These are phyloP conservation scores for Peronosclerospora sorghi DNA, from an alignment of 352 stramenopile species.

Conservation along the genomic window DNA sequence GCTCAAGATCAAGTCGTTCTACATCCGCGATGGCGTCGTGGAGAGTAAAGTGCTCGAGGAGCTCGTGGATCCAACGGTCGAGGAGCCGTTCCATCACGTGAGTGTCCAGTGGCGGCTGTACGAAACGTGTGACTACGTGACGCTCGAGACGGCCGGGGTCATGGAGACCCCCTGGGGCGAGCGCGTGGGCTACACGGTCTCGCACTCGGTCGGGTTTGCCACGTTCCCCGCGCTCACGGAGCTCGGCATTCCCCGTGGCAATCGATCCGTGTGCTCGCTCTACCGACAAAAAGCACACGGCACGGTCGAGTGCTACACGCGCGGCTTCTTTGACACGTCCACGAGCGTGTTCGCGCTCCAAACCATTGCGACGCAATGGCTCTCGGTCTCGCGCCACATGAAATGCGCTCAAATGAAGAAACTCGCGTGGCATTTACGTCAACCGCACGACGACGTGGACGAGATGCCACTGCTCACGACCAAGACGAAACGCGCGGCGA, in stretches of 20 bases:
- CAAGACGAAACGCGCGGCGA: slow-evolving; percentile 1
- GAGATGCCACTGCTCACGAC: slow-evolving; percentile 7
- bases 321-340: slow-evolving; percentile 38
- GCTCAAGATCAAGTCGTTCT: slow-evolving; percentile 42
- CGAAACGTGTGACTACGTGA: slow-evolving; percentile 43
- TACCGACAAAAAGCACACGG: slow-evolving; percentile 31
- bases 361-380: slow-evolving; percentile 24
- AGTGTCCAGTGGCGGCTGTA: slow-evolving; percentile 44
- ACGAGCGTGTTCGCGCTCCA: slow-evolving; percentile 30
- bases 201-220: slow-evolving; percentile 46
- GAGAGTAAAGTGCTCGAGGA: slow-evolving; percentile 42
- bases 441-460: slow-evolving; percentile 9
- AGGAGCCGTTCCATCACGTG: slow-evolving; percentile 36
- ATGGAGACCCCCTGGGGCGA: slow-evolving; percentile 20
- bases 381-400: slow-evolving; percentile 19
- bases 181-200: slow-evolving; percentile 38
- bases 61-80: slow-evolving; percentile 25
- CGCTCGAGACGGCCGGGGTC: slow-evolving; percentile 34
- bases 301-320: slow-evolving; percentile 40
- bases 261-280: slow-evolving; percentile 41
- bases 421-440: slow-evolving; percentile 33
- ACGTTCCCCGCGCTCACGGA: slow-evolving; percentile 25
- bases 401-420: slow-evolving; percentile 43
- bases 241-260: slow-evolving; percentile 30
- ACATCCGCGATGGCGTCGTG: slow-evolving; percentile 35